Conservation (phyloP, 2,329 filamentous ascomycete species). For the Cladosporium sphaerospermum region DNA sequence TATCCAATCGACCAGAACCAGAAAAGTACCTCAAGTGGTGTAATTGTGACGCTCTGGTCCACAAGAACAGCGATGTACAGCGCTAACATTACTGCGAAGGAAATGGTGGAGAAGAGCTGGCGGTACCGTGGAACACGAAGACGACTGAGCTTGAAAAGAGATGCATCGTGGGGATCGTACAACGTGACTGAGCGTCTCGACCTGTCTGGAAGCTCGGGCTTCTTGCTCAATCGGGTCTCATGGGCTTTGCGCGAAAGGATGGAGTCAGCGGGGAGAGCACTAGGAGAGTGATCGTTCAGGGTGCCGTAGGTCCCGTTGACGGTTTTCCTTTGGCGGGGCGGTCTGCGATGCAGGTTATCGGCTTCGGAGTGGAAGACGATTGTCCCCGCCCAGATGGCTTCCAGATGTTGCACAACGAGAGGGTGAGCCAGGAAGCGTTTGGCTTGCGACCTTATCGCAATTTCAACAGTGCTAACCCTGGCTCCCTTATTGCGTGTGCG, state of each 20-base stretch:
- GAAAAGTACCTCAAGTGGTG: constrained; percentile 77
- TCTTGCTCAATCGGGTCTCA: constrained; percentile 16
- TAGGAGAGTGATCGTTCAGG: constrained; percentile 21
- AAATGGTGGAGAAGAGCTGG: constrained; percentile 82
- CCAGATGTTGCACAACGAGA: constrained; percentile 86
- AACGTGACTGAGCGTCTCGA: constrained; percentile 71
- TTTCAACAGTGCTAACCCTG: constrained; percentile 82
- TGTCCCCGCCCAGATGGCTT: constrained; percentile 93
- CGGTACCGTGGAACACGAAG: constrained; percentile 87
- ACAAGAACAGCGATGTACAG: constrained; percentile 79
- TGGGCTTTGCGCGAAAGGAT: constrained; percentile 25
- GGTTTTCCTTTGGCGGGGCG: neutral
- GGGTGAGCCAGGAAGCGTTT: constrained; percentile 91
- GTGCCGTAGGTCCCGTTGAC: constrained; percentile 36
- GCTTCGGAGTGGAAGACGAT: constrained; percentile 90
- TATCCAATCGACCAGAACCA: constrained; percentile 98
- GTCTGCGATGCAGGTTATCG: constrained; percentile 69
- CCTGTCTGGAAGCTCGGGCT: constrained; percentile 24
- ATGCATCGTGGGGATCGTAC: constrained; percentile 86
- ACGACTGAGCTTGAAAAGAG: constrained; percentile 83
- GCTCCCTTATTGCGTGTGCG: constrained; percentile 55
- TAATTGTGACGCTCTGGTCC: constrained; percentile 72
- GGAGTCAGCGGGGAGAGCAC: constrained; percentile 26
- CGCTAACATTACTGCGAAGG: constrained; percentile 75
- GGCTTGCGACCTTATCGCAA: constrained; percentile 85